Percentiles rank a stretch among this genome's conserved stretches.
These are phyloP conservation scores for Stylosanthes scabra DNA, from an alignment of 331 rosid species.

Conservation along the genomic window DNA sequence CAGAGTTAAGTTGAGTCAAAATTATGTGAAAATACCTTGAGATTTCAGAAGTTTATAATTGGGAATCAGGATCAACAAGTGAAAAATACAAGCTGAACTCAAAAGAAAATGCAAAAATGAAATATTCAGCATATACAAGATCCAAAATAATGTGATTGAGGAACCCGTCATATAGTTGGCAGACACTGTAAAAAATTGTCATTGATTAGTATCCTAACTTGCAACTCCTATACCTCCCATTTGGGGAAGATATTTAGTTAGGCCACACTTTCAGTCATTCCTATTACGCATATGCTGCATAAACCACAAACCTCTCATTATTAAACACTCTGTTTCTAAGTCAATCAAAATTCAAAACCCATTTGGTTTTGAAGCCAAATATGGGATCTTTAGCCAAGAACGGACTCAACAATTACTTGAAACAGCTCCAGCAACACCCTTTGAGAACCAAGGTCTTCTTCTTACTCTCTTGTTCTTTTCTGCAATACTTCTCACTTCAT, in stretches of 20 bases:
- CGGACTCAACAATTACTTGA: slow-evolving; percentile 69
- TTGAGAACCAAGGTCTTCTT: slow-evolving; percentile 82
- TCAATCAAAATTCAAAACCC: not conserved
- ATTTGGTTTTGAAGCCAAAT: not conserved
- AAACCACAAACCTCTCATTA: not conserved
- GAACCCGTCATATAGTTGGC: not conserved
- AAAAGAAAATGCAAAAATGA: not conserved
- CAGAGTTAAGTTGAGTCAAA: too few relatives aligned
- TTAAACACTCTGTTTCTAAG: not conserved
- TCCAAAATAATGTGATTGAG: not conserved
- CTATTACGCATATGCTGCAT: not conserved
- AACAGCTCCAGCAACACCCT: slow-evolving; percentile 86
- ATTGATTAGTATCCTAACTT: not conserved
- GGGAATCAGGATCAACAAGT: too few relatives aligned
- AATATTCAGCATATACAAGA: not conserved
- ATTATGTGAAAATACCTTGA: too few relatives aligned
- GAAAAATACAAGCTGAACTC: not conserved
- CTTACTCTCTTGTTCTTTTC: not conserved
- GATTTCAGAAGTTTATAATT: too few relatives aligned
- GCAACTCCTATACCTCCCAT: not conserved
- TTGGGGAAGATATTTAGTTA: not conserved
- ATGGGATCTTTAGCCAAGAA: slow-evolving; percentile 72
- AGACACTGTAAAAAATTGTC: too few relatives aligned
- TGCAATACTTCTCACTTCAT: not conserved
- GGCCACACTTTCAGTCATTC: not conserved